phyloP scores from a whole-genome alignment of 2,329 filamentous ascomycete species.

The Cercospora janseana region DNA sequence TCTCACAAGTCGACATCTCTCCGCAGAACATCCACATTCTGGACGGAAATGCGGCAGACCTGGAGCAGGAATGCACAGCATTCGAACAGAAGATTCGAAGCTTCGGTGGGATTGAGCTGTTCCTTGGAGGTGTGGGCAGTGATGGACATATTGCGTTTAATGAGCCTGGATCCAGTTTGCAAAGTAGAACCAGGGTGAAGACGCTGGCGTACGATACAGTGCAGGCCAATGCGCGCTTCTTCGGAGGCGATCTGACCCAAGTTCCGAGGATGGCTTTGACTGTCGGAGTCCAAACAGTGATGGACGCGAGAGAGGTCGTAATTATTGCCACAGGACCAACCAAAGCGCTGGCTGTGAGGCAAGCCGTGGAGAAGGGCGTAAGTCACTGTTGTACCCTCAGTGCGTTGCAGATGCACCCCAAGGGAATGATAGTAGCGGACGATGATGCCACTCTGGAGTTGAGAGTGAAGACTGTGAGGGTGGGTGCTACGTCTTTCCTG shows the following conservation, averaged over 20 bases:
- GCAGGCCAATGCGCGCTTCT: slow-evolving; percentile 80
- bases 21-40: slow-evolving; percentile 82
- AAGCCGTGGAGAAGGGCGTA: slow-evolving; percentile 75
- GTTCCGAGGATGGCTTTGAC: slow-evolving; percentile 82
- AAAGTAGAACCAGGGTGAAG: slow-evolving; percentile 78
- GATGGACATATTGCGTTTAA: slow-evolving; percentile 91
- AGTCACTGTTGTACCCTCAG: slow-evolving; percentile 92
- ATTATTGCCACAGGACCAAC: slow-evolving; percentile 78
- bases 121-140: slow-evolving; percentile 79
- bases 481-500: too few relatives aligned
- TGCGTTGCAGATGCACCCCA: slow-evolving; percentile 73
- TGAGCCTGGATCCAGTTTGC: slow-evolving; percentile 76
- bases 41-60: slow-evolving; percentile 73
- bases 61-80: slow-evolving; percentile 71
- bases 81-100: slow-evolving; percentile 76
- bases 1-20: slow-evolving; percentile 77
- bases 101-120: slow-evolving; percentile 78
- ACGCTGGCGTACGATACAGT: slow-evolving; percentile 85
- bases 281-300: slow-evolving; percentile 78
- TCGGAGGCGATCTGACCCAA: slow-evolving; percentile 67
- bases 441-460: slow-evolving; percentile 62
- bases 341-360: slow-evolving; percentile 76
- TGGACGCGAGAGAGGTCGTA: slow-evolving; percentile 76
- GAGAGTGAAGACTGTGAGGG: slow-evolving; percentile 46
- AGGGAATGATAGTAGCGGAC: slow-evolving; percentile 79